Evolutionary conservation across 768 basidiomycete genomes (phyloP), one percentile per base, ranked within the genome.

Genomic region (Tricholoma terreum): DNA sequence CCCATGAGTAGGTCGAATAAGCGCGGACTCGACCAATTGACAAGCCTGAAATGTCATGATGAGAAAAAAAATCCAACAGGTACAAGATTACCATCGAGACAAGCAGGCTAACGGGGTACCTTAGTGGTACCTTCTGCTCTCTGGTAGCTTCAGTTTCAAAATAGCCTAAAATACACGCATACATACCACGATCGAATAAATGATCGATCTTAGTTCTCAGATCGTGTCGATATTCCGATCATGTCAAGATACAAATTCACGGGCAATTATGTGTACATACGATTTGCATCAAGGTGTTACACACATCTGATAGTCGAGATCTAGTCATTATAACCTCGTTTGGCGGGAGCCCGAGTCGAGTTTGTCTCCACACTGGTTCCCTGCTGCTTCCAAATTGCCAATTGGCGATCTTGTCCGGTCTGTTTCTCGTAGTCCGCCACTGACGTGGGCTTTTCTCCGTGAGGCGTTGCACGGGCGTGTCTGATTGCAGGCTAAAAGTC

Each of bases 401-500:
- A 63, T 68, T 89, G 84, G 56, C 88, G 79, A 70, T 93, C 90
- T 61, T 85, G 86, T 0, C 90, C 89, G 1, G 80, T 84, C 62
- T 76, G 63, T 43, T 67, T 68, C 68, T 86, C 84, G 67, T 90
- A 92, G 45, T 84, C 87, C 43, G 75, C 82, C 17, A 92, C 92
- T 0, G 86, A 89, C n/a, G 77, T 77, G 1, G 91, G 92, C 59
- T 79, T 81, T 68, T 92, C 89, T 11, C 84, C 92, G 60, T 88
- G 89, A 53, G 91, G 92, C 2, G 91, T 93, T 9, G 85, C 87
- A 48, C 91, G 84, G 12, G 88, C 91, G 67, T 93, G 92, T 30
- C 91, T 82, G 36, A 80, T 84, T 34, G 81, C 79, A 9, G 88
- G 88, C 84, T 83, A 92, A 70, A 90, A 90, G 70, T 93, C 90